Evolutionary conservation across 305 asterid species (phyloP).

Genomic region (Galium porrigens): DNA sequence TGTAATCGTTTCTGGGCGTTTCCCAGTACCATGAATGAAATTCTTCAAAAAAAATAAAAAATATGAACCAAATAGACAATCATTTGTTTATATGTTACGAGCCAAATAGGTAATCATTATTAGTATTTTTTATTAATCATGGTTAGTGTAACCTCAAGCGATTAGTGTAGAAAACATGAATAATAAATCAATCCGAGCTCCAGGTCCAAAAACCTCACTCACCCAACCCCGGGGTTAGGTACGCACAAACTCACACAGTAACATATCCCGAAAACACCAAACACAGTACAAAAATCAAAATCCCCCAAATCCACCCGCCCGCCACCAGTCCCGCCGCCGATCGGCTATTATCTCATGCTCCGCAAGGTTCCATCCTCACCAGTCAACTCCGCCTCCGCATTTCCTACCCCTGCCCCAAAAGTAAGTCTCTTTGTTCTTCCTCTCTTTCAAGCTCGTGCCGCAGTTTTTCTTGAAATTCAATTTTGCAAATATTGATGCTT

Average conservation of each 20-base stretch:
- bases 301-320: conserved; percentile 2
- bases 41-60: no score
- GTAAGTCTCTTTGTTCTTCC: conserved; percentile 19
- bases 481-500: conserved; percentile 6
- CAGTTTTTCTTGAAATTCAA: neutral
- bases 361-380: conserved; percentile 4
- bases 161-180: neutral
- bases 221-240: conserved; percentile 16
- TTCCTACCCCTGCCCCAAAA: conserved; percentile 11
- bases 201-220: conserved; percentile 13
- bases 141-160: neutral
- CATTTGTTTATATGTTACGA: neutral
- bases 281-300: neutral
- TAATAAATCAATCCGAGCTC: neutral
- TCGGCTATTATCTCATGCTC: conserved; percentile 10
- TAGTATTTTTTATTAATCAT: neutral
- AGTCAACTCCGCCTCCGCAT: conserved; percentile 12
- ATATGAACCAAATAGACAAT: no score
- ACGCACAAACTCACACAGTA: conserved; percentile 3
- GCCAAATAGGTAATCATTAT: neutral
- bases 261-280: neutral
- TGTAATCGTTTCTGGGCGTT: no score
- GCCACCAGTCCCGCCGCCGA: conserved; percentile 8
- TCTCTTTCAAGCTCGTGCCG: conserved; percentile 10
- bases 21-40: no score